Base-by-base conservation (phyloP, 164 flowering plant species). In the Hamamelis virginiana region DNA sequence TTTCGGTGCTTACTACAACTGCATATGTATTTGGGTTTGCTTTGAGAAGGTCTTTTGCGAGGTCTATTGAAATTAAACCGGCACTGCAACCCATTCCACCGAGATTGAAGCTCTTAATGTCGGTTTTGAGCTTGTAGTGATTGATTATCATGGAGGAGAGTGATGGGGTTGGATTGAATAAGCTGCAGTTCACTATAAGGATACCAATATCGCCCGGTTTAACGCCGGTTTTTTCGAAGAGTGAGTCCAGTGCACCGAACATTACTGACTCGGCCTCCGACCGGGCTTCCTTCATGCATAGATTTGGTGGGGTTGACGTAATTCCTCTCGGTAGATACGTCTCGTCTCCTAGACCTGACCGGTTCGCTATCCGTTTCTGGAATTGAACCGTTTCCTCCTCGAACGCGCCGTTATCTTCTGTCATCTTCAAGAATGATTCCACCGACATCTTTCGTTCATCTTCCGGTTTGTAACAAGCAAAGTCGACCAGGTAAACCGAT, bases 11-110 rank as follows among this genome's bases (percentile, higher is more conserved):
- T 5, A 92, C 90, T 0, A 92, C 96, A 10, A 92, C 76, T 3
- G 96, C 98, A 59, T 82, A 80, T 0, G 90, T 23, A 69, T 84
- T 81, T 0, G 89, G 91, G 69, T 84, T 86, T 0, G 91, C 83
- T 52, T 69, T 76, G 23, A 92, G 89, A 1, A 91, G 87, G 55
- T 89, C 82, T 19, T 80, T 84, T 0, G 96, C 98, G 0, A 92
- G 82, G 70, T 89, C 91, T 44, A 91, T 62, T 6, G 98, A 91
- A 4, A 92, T 88, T 0, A 91, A 76, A 1, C 98, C 93, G 0
- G 98, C 98, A 61, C 93, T 86, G 80, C 98, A 92, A 0, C 98
- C 98, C 98, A 92, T 92, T 0, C 98, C 98, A 0, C 94, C 91
- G 12, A 92, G 90, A 55, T 92, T 92, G 79, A 75, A 90, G 80